Evolutionary conservation across 176 grass and related monocot genomes (phyloP).

Genomic region (Lolium perenne): DNA sequence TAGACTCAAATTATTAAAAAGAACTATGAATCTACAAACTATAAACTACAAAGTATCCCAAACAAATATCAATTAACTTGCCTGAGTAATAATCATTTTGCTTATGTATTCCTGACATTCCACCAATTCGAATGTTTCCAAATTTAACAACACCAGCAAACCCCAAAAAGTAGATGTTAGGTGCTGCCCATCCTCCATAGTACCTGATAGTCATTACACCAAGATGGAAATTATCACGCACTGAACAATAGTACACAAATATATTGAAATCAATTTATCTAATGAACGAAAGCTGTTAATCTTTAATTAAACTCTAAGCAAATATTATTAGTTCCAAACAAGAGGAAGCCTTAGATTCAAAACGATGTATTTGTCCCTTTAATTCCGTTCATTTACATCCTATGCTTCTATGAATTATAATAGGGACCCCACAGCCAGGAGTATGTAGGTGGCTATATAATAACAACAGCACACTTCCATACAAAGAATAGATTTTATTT

Average conservation of each 20-base stretch:
- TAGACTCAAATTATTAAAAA: background rate
- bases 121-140: slow-evolving; percentile 92
- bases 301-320: slow-evolving; percentile 6
- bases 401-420: slow-evolving; percentile 4
- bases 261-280: background rate
- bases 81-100: slow-evolving; percentile 58
- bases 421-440: background rate
- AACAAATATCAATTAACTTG: slow-evolving; percentile 45
- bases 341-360: background rate
- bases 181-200: slow-evolving; percentile 94
- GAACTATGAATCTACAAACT: slow-evolving; percentile 20
- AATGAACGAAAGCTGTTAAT: background rate
- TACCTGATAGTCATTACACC: slow-evolving; percentile 55
- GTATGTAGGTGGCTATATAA: slow-evolving; percentile 24
- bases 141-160: slow-evolving; percentile 91
- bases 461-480: background rate
- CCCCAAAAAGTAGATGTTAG: slow-evolving; percentile 93
- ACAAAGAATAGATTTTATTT: background rate
- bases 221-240: background rate
- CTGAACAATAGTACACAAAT: background rate
- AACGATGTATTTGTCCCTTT: background rate
- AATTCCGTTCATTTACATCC: background rate
- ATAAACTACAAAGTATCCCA: background rate
- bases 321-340: background rate
- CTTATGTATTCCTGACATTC: slow-evolving; percentile 91